Base-by-base conservation (phyloP, 352 stramenopile genomes). In the Phytophthora sp. region DNA sequence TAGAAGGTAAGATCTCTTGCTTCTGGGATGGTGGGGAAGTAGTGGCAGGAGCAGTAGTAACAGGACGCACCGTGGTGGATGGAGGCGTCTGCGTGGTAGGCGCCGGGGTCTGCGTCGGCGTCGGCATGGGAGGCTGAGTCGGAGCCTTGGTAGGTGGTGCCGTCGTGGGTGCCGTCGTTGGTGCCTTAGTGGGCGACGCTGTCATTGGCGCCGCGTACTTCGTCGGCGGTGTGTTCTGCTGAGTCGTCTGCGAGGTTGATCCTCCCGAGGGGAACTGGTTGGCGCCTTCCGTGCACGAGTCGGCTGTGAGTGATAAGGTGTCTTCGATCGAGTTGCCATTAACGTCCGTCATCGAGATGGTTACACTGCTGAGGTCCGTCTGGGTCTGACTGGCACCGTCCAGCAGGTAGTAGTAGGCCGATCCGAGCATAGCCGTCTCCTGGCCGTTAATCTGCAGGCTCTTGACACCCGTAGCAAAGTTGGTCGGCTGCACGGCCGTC, bases 381-480 rank as follows among this genome's bases (percentile, higher is more conserved):
- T 77, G 70, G 21, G 57, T 60, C 45, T 74, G 26, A 56, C 70
- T 69, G 4, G 58, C 58, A n/a, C 74, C 72, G 26, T 86, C 73
- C 2, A 86, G 49, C 23, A 89, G 24, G 56, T 72, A 91, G 69
- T 90, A 91, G 64, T 86, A 91, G 18, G 84, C 84, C 24, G 82
- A 89, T 31, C 59, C 73, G 6, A 91, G 60, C 80, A 91, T 88
- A 2, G 56, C 78, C 7, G 84, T 90, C 42, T 74, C 87, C 56
- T 66, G 83, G 30, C 76, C 74, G 49, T 87, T 85, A 60, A 87
- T 84, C 63, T 67, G 53, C 26, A 87, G 51, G 18, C 68, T 74
- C 56, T 63, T 51, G 45, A 87, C 69, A 36, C 74, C 73, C 1
- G 68, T 77, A 7, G 63, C 58, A 7, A 59, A 61, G 63, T 83